Conservation (phyloP, 306 rosid genomes). For the Pueraria montana region DNA sequence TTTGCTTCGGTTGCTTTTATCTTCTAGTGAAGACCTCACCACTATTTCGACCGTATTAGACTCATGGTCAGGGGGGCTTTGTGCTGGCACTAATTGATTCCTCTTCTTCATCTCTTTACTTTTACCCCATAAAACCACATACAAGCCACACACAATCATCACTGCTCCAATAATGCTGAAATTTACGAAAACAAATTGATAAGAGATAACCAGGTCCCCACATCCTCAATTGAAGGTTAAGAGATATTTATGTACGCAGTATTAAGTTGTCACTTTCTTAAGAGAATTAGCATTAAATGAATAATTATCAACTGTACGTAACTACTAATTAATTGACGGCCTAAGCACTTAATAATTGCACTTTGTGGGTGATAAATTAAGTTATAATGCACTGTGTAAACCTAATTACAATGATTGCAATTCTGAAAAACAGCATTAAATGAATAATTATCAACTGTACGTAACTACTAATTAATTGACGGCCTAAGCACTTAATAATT, state of each 20-base stretch:
- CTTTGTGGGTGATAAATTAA: neutral
- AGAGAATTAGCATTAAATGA: neutral
- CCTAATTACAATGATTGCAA: neutral
- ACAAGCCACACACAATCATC: constrained; percentile 57
- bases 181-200: no score
- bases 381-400: neutral
- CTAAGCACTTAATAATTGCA: neutral
- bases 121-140: constrained; percentile 65
- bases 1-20: neutral
- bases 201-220: no score
- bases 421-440: neutral
- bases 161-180: constrained; percentile 56
- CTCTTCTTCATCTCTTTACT: constrained; percentile 56
- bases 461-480: neutral
- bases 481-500: neutral
- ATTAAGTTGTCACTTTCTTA: neutral
- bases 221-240: no score
- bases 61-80: neutral
- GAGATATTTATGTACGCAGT: neutral
- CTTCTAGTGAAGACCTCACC: constrained; percentile 1
- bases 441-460: neutral
- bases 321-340: neutral
- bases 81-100: constrained; percentile 38
- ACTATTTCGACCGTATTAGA: neutral
- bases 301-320: neutral